Base-by-base conservation (phyloP, 345 rosid species). In the Bruguiera parviflora region DNA sequence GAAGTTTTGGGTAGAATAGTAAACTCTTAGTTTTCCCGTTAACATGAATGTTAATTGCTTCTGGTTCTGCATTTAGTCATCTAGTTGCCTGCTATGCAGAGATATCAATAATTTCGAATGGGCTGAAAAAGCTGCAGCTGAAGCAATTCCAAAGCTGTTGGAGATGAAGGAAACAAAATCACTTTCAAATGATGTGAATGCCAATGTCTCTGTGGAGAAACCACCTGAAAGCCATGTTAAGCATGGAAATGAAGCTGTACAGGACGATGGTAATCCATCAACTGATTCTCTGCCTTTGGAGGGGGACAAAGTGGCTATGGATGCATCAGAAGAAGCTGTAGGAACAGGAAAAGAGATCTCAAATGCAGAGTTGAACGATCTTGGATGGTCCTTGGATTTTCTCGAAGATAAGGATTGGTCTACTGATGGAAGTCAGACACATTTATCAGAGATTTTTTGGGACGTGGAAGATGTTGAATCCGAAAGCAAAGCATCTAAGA, bases 131-230 rank as follows among this genome's bases (percentile, higher is more conserved):
- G 81, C 81, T 8, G 84, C 83, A 46, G 69, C 25, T 35, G 72
- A 84, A 75, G 83, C 87, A 49, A 70, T 82, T 15, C 68, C 75
- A 71, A 81, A 53, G 77, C 75, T 85, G 64, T 37, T 77, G 19
- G 79, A 68, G 65, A 73, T 73, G 5, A 71, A 77, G 68, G 59
- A 71, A 66, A 69, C n/a, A 37, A 60, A 65, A 15, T 53, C 53
- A 19, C 51, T 21, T 37, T 52, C 35, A 20, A 53, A 73, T 32
- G 71, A 68, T 21, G 53, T 65, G 61, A 58, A 28, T 46, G 65
- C 21, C 20, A 64, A 31, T 59, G 21, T 9, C 22, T 2, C 8
- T 55, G 75, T 53, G 49, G 78, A 66, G 46, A 64, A 70, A 55
- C 53, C 19, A 27, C 61, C n/a, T 5, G 71, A 70, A 65, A 31